Percentiles rank a stretch among this genome's conserved stretches.
These are phyloP conservation scores for Lobosporangium transversale DNA, from an alignment of 192 early-diverging fungal genomes.

Conservation along the genomic window DNA sequence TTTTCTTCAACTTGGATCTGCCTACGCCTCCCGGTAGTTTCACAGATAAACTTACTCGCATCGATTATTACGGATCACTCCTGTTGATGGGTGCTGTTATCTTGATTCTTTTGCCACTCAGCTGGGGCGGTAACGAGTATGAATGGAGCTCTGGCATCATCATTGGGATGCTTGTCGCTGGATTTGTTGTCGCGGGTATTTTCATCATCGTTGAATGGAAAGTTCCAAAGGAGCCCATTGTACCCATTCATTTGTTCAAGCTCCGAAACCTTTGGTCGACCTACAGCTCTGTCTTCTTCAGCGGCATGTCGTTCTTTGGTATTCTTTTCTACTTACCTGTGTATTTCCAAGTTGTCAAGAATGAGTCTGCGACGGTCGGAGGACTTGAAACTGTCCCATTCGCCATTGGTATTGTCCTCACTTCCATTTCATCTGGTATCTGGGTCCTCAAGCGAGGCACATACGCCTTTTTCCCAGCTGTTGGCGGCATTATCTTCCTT, in stretches of 20 bases:
- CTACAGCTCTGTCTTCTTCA: conserved; percentile 58
- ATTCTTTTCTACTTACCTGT: conserved; percentile 74
- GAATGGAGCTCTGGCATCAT: conserved; percentile 66
- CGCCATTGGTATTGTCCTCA: conserved; percentile 62
- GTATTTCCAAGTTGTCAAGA: conserved; percentile 70
- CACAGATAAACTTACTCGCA: conserved; percentile 60
- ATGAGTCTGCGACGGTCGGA: conserved; percentile 59
- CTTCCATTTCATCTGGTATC: conserved; percentile 63
- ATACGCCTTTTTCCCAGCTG: conserved; percentile 57
- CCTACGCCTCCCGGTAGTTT: conserved; percentile 56
- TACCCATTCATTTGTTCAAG: conserved; percentile 59
- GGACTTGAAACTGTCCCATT: conserved; percentile 74
- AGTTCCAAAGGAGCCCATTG: conserved; percentile 65
- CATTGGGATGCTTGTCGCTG: conserved; percentile 64
- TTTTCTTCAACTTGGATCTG: conserved; percentile 60
- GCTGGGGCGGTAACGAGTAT: conserved; percentile 70
- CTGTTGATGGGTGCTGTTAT: conserved; percentile 61
- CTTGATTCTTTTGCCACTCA: conserved; percentile 66
- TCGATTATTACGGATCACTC: conserved; percentile 70
- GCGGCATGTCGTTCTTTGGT: conserved; percentile 67
- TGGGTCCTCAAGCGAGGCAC: conserved; percentile 63
- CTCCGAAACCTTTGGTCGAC: conserved; percentile 67
- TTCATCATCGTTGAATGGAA: conserved; percentile 68
- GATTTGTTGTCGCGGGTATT: conserved; percentile 51
- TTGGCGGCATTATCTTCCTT: conserved; percentile 64